Conservation (phyloP, 192 early-diverging fungal genomes). For the Podochytrium sp. region DNA sequence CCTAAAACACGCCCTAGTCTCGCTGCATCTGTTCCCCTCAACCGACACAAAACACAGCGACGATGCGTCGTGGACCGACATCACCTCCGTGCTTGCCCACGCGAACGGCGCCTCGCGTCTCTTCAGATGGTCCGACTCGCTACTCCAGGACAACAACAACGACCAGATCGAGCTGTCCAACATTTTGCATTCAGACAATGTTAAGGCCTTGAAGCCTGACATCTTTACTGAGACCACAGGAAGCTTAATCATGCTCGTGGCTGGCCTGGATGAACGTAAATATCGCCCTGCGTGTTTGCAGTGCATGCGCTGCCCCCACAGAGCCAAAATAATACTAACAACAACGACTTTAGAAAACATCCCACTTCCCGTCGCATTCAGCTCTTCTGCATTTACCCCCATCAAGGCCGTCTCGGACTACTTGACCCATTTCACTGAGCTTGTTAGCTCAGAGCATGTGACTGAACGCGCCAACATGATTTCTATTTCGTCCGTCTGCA, state of each 20-base stretch:
- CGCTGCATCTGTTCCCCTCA: conserved; percentile 1
- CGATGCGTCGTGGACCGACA: conserved; percentile 6
- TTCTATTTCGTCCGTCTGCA: conserved; percentile 9
- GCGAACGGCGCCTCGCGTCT: conserved; percentile 15
- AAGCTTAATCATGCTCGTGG: conserved; percentile 2
- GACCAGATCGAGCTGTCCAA: neutral
- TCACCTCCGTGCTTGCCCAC: conserved; percentile 8
- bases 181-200: neutral
- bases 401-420: conserved; percentile 1
- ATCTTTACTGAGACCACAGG: neutral
- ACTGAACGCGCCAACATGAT: conserved; percentile 14
- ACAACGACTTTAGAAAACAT: neutral
- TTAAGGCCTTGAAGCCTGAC: neutral
- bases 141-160: neutral
- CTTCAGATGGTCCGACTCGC: neutral
- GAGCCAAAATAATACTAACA: neutral
- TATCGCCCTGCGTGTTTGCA: neutral
- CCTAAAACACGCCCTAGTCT: neutral
- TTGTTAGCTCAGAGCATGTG: neutral
- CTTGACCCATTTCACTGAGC: conserved; percentile 26
- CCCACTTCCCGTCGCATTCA: conserved; percentile 4
- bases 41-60: neutral
- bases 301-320: neutral
- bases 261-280: neutral
- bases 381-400: neutral